Evolutionary conservation across 208 protist species (phyloP).

Genomic region (Trypanosoma scelopori): DNA sequence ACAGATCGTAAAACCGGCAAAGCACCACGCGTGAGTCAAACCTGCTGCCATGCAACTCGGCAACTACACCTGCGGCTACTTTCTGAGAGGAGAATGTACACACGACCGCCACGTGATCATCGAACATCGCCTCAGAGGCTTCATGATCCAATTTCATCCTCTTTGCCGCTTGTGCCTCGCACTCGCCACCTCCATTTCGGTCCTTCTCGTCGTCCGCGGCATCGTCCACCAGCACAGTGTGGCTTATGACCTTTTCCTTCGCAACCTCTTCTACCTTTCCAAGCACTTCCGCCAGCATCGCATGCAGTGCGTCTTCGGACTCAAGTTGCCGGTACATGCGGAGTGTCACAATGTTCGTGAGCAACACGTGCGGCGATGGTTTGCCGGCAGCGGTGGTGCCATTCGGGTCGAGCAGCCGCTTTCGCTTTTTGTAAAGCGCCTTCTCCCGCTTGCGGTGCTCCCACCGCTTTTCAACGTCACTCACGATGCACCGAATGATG

Average conservation of each 20-base stretch:
- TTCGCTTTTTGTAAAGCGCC: conserved; percentile 62
- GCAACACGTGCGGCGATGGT: conserved; percentile 45
- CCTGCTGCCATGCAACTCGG: conserved; percentile 51
- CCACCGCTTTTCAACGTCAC: conserved; percentile 71
- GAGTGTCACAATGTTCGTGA: conserved; percentile 64
- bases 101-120: conserved; percentile 64
- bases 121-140: conserved; percentile 27
- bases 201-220: conserved; percentile 1
- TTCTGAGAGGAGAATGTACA: conserved; percentile 45
- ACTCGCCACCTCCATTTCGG: neutral
- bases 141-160: conserved; percentile 16
- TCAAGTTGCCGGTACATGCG: conserved; percentile 20
- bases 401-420: conserved; percentile 41
- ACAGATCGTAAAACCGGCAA: conserved; percentile 47
- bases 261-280: conserved; percentile 38
- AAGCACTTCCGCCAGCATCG: conserved; percentile 37
- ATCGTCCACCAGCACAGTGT: conserved; percentile 51
- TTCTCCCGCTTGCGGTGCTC: conserved; percentile 48
- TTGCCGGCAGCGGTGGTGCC: conserved; percentile 37
- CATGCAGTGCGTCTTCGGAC: conserved; percentile 22
- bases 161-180: neutral
- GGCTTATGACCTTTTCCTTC: conserved; percentile 33
- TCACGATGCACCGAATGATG: conserved; percentile 53
- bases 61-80: conserved; percentile 57
- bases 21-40: conserved; percentile 63